These are phyloP conservation scores for Gamarada debralockiae DNA, from an alignment of 495 filamentous ascomycete species.

Conservation along the genomic window DNA sequence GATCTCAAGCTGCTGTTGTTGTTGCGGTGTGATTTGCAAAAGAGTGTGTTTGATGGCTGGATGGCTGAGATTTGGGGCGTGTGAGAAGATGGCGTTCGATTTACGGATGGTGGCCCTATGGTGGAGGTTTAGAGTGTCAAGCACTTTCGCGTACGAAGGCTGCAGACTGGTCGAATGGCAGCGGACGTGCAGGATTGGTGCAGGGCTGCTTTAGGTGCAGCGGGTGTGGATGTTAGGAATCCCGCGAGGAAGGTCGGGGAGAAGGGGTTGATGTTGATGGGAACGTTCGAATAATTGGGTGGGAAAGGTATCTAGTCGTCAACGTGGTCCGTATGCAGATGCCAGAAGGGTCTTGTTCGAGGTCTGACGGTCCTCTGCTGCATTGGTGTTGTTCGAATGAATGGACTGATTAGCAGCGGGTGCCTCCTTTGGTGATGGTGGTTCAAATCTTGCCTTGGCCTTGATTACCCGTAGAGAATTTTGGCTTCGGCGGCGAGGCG, in stretches of 20 bases:
- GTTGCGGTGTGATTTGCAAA: slow-evolving; percentile 18
- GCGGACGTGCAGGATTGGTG: slow-evolving; percentile 15
- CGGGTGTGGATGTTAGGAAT: neutral
- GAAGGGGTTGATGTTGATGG: neutral
- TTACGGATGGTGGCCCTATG: neutral
- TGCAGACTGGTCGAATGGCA: no score
- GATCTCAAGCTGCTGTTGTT: slow-evolving; percentile 17
- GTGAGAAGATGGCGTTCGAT: slow-evolving; percentile 11
- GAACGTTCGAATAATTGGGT: neutral
- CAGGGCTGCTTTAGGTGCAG: slow-evolving; percentile 7
- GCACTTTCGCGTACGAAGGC: slow-evolving; percentile 8
- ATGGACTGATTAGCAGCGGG: no score
- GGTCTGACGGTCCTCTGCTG: no score
- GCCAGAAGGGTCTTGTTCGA: no score
- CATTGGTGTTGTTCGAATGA: no score
- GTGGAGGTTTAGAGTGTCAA: neutral
- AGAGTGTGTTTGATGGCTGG: slow-evolving; percentile 24
- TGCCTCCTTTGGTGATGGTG: no score
- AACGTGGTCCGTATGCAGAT: no score
- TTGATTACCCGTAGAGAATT: no score
- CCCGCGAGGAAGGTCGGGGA: neutral
- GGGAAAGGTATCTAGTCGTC: no score
- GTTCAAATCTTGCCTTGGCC: no score
- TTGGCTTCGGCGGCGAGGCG: no score
- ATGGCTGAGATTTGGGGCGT: slow-evolving; percentile 14